Evolutionary conservation across 176 grass and related monocot genomes (phyloP), one percentile per base, ranked within the genome.

Genomic region (Triticum urartu): DNA sequence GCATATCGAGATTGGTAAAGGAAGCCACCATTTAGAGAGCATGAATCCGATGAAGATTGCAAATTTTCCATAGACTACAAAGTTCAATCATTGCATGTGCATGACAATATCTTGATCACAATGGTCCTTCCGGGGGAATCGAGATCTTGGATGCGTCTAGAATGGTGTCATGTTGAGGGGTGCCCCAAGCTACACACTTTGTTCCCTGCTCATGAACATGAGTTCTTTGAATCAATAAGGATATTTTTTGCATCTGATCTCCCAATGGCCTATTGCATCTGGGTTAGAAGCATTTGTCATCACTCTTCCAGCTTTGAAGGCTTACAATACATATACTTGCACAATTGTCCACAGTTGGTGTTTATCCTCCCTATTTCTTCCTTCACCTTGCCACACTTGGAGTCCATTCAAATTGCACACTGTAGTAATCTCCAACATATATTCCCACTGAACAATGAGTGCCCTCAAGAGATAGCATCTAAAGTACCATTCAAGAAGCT

Each of bases 121-220:
- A 0, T 3, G 28, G 47, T 75, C 24, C 3, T 22, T 75, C n/a
- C 72, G 4, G 7, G 0, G 7, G 5, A 0, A 25, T 1, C 0
- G 26, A 2, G 0, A 43, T 1, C 0, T 18, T 79, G 34, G 34
- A 42, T 42, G 0, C 0, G 0, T 2, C 61, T 80, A 63, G 0
- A 47, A 65, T 80, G 78, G 78, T 80, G 38, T 9, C 60, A 65
- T 11, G 14, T 80, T 26, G 60, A 80, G 35, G 30, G 22, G 13
- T 80, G 78, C 22, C 24, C 61, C 14, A 80, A 80, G 38, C 13
- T 80, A 7, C 61, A 66, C 33, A 32, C 78, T 7, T 0, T 80
- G 4, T 80, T 80, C 5, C 9, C 24, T 26, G 39, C 39, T 42
- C 39, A 42, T 42, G 39, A 42, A 42, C 39, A 42, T 42, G 39